Evolutionary conservation across 805 yeast species (phyloP), one percentile per base, ranked within the genome.

Genomic region (Myxozyma udenii): DNA sequence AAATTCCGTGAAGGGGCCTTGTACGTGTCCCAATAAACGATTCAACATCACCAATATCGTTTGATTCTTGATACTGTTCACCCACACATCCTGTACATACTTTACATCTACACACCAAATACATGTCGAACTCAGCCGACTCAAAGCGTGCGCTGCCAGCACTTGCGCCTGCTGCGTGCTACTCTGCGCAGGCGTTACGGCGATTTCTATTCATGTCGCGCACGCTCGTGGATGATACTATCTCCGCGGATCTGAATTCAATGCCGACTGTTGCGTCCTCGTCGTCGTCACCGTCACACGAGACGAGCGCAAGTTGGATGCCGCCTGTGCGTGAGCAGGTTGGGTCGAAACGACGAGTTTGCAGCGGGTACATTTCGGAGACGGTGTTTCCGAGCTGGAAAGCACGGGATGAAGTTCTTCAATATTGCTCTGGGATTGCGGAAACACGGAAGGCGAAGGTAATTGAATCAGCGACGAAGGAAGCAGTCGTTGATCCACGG

Each of bases 391-490:
- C 28, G 12, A 48, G 50, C 30, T 71, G 23, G 66, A 67, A 11
- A 44, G 59, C 26, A 48, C 50, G 64, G 5, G 64, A 61, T 41
- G 49, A 49, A 3, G 60, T 58, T 1, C 14, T 26, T 1, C 64
- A 57, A n/a, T 56, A 55, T 0, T 60, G 63, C 48, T 22, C 54
- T 4, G 21, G 44, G 7, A 46, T 62, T 5, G 63, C 57, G 5
- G 35, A 61, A 14, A 53, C 57, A 3, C 44, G 46, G 1, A 40
- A 61, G 18, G 52, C 53, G 4, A 44, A 43, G 1, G 53, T 59
- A 2, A 48, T 58, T 79, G 80, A 1, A 64, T 62, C 1, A 61
- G 70, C 19, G 64, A 68, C 0, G 65, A 50, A 58, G 79, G 79
- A 1, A 64, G 70, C 18, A 65, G 67, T 0, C 64, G 58, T n/a